Evolutionary conservation across 176 grass and related monocot species (phyloP), one percentile per base, ranked within the genome.

Genomic region (Musa troglodytarum): DNA sequence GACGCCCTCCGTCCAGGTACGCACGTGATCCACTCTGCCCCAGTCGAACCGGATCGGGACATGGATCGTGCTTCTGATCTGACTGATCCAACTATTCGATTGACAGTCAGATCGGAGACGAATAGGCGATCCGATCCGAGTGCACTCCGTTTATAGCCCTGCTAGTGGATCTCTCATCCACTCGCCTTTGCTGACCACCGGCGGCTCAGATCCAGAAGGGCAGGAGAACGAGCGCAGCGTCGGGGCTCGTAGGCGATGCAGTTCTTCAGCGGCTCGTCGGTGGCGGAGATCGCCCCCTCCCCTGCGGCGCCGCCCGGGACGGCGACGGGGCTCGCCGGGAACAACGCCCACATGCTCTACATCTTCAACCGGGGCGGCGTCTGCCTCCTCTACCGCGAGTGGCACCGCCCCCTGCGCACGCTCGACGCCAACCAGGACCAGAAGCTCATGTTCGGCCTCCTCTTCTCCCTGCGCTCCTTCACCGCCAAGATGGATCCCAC

Each of bases 371-470:
- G 90, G 74, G 74, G 76, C 78, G 94, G 94, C 75, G 80, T 85
- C 14, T 98, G 94, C 84, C 94, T 93, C 49, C 82, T 93, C 22
- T 91, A 98, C 86, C 86, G 90, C 72, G 94, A 98, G 88, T 93
- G 95, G 90, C 84, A 87, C 78, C 90, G 90, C 22, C 82, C 84
- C 50, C 80, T 91, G 26, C 90, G 84, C 86, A 98, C 90, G 77
- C 85, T 91, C 50, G 82, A 90, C 77, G 81, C 63, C 50, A 82
- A 86, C 59, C 88, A 98, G 88, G 94, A 93, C 72, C 90, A 93
- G 55, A 98, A 91, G 82, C 94, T 98, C 84, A 91, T 98, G 94
- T 89, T 98, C 86, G 90, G 94, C 0, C 85, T 98, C 79, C 94
- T 98, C 75, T 98, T 89, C 88, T 93, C 94, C 28, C 90, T 93